phyloP scores from a whole-genome alignment of 768 basidiomycete species.

The Antrodiella citrinella region DNA sequence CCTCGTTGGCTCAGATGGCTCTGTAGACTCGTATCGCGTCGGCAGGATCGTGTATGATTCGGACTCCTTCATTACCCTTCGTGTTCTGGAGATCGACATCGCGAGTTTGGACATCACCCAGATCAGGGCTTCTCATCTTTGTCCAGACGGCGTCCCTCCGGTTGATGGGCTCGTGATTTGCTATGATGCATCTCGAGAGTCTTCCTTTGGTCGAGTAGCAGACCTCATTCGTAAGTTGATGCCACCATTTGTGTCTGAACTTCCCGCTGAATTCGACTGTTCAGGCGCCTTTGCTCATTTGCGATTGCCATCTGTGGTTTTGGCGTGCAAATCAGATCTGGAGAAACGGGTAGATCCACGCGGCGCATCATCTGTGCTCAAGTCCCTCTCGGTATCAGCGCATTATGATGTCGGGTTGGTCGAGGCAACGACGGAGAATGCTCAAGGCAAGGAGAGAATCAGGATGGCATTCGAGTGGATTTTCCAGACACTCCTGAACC shows the following conservation, averaged over 20 bases:
- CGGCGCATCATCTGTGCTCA: constrained; percentile 40
- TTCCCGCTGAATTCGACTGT: not conserved
- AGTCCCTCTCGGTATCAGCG: constrained; percentile 7
- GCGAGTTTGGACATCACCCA: constrained; percentile 22
- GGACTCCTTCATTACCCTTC: constrained; percentile 13
- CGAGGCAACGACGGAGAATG: constrained; percentile 52
- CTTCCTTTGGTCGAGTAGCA: constrained; percentile 61
- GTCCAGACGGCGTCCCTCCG: constrained; percentile 48
- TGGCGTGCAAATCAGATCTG: constrained; percentile 85
- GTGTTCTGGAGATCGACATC: constrained; percentile 25
- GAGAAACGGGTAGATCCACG: constrained; percentile 49
- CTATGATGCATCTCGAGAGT: constrained; percentile 62
- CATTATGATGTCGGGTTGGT: constrained; percentile 72
- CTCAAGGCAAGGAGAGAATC: constrained; percentile 64
- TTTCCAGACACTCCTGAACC: constrained; percentile 25
- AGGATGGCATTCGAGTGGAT: constrained; percentile 67
- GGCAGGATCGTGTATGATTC: constrained; percentile 19
- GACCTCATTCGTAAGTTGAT: constrained; percentile 59
- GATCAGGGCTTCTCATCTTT: constrained; percentile 18
- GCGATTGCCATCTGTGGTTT: constrained; percentile 59
- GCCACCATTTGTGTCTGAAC: not conserved
- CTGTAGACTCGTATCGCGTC: constrained; percentile 35
- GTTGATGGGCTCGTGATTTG: constrained; percentile 81
- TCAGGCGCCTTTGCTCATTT: constrained; percentile 21
- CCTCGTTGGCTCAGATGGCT: constrained; percentile 18